Conservation (phyloP, 2,329 filamentous ascomycete species). For the Hymenotorrendiella dingleyae region DNA sequence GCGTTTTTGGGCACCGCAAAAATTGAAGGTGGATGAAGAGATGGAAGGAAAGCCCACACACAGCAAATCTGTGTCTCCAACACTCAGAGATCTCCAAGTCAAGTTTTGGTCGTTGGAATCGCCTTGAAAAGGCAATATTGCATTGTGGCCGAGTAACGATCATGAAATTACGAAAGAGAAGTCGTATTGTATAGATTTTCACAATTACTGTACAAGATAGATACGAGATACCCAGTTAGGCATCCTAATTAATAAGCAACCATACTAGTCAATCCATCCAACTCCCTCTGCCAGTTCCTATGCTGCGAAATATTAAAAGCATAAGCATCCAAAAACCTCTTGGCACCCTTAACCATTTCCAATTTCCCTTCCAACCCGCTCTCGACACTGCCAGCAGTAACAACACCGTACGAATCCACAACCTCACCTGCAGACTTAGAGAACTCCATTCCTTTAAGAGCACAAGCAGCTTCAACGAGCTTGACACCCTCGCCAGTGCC, state of each 20-base stretch:
- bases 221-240: too few relatives aligned
- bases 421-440: slow-evolving; percentile 39
- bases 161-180: too few relatives aligned
- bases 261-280: slow-evolving; percentile 59
- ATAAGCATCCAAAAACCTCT: slow-evolving; percentile 66
- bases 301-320: slow-evolving; percentile 65
- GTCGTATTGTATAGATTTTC: too few relatives aligned
- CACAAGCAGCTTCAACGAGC: slow-evolving; percentile 47
- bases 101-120: too few relatives aligned
- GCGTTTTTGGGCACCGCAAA: too few relatives aligned
- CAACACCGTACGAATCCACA: slow-evolving; percentile 69
- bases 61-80: too few relatives aligned
- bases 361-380: slow-evolving; percentile 56
- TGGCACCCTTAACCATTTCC: slow-evolving; percentile 59
- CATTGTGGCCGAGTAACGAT: too few relatives aligned
- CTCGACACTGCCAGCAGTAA: slow-evolving; percentile 53
- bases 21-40: too few relatives aligned
- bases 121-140: too few relatives aligned
- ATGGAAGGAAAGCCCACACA: too few relatives aligned
- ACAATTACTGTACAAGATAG: too few relatives aligned
- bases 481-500: slow-evolving; percentile 67
- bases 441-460: slow-evolving; percentile 42
- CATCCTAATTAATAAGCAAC: slow-evolving; percentile 76
- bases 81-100: too few relatives aligned
- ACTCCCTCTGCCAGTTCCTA: slow-evolving; percentile 67